phyloP scores from a whole-genome alignment of 2,329 filamentous ascomycete genomes.

The Capronia americana region DNA sequence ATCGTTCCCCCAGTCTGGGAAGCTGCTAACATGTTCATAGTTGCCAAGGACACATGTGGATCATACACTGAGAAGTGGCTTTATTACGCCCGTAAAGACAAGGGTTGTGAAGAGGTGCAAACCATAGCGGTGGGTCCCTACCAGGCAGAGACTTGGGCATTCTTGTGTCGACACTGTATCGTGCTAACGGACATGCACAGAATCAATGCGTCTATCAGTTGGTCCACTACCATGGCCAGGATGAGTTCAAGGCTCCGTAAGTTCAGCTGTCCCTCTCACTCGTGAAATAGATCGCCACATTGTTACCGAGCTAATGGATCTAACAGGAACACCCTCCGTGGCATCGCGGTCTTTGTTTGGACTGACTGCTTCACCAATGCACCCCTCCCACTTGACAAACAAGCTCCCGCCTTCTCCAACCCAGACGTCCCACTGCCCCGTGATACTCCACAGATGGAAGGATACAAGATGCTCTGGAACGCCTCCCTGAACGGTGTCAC shows the following conservation, averaged over 20 bases:
- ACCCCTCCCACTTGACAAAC: slow-evolving; percentile 18
- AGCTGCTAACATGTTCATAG: not conserved
- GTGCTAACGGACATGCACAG: not conserved
- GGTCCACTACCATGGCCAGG: slow-evolving; percentile 68
- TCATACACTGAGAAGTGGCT: slow-evolving; percentile 16
- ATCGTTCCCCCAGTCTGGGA: not conserved
- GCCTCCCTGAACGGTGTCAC: not conserved
- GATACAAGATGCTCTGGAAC: slow-evolving; percentile 22
- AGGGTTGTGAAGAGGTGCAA: not conserved
- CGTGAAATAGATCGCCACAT: not conserved
- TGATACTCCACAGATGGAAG: slow-evolving; percentile 5
- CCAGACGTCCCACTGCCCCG: slow-evolving; percentile 17
- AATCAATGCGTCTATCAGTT: slow-evolving; percentile 44
- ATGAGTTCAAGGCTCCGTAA: not conserved
- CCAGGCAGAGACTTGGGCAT: no score
- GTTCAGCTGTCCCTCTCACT: not conserved
- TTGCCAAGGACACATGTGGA: slow-evolving; percentile 11
- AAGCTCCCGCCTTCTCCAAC: slow-evolving; percentile 11
- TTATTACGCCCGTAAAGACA: not conserved
- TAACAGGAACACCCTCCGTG: slow-evolving; percentile 1
- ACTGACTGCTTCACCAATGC: slow-evolving; percentile 18
- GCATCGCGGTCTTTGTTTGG: slow-evolving; percentile 21
- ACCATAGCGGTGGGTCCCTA: not conserved
- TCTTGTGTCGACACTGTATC: not conserved
- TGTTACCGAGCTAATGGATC: not conserved